Evolutionary conservation across 768 basidiomycete species (phyloP), one percentile per base, ranked within the genome.

Genomic region (Chalciporus piperatus): DNA sequence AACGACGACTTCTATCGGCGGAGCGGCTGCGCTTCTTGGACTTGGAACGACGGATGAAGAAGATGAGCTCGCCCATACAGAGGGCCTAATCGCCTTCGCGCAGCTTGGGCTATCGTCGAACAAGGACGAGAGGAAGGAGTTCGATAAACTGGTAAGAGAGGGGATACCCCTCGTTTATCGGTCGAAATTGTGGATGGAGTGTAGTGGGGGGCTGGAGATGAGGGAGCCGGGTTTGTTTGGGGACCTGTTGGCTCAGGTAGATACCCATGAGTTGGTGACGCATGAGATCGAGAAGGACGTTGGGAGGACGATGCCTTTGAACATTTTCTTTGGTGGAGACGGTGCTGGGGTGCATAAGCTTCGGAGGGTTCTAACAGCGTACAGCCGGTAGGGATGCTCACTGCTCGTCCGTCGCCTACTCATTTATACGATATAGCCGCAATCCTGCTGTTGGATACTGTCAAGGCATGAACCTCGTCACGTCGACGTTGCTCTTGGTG

Each of bases 201-300:
- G 92, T 65, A 94, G 89, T 57, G 93, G 94, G 1, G 95, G 88
- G 1, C 73, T 92, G 64, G 96, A 98, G 66, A 87, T 92, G 77
- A 81, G 82, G 54, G 93, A 97, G 60, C 96, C 96, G 2, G 96
- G 96, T 1, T 64, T 89, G 55, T 98, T 98, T 67, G 75, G 80
- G 38, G 96, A 98, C 64, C 68, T 98, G 51, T 73, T 97, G n/a
- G 78, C 74, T 6, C 75, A 78, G 55, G 69, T 64, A 10, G 70
- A 76, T 25, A 75, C 69, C 1, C 67, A 72, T 23, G 80, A 72
- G 37, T 67, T 76, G 27, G 85, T 86, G 13, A 69, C 73, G 47
- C 75, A 70, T 38, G 97, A 99, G 71, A 98, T 99, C 52, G 97
- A 98, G 74, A 98, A 98, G 72, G 96, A 98, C 62, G 88, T 93